Percentiles rank a stretch among this genome's conserved stretches.
Conservation (phyloP, 805 yeast genomes). For the Nakazawaea wickerhamii region DNA sequence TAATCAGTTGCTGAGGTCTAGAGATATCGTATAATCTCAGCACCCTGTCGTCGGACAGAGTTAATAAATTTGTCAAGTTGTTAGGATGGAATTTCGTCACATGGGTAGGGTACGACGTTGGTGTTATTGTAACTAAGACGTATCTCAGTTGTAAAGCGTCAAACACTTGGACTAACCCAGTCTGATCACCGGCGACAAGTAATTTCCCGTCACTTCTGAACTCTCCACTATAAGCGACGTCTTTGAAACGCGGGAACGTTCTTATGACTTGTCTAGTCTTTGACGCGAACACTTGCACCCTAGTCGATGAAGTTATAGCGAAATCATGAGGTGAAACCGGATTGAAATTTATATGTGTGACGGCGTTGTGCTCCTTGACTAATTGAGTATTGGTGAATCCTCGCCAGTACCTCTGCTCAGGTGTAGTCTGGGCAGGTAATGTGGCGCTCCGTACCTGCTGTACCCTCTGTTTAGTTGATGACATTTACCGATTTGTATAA, state of each 20-base stretch:
- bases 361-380: conserved; percentile 90
- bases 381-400: conserved; percentile 79
- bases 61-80: conserved; percentile 64
- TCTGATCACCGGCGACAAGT: conserved; percentile 90
- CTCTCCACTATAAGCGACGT: conserved; percentile 87
- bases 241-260: conserved; percentile 84
- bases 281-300: conserved; percentile 91
- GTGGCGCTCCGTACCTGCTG: conserved; percentile 65
- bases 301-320: conserved; percentile 86
- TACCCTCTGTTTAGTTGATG: conserved; percentile 63
- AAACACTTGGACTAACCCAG: conserved; percentile 87
- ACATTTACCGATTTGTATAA: conserved; percentile 42
- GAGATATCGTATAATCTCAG: conserved; percentile 87
- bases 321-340: conserved; percentile 85
- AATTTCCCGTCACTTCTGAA: conserved; percentile 88
- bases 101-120: conserved; percentile 84
- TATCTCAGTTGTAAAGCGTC: conserved; percentile 80
- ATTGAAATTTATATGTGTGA: conserved; percentile 81
- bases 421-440: conserved; percentile 78
- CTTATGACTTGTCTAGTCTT: conserved; percentile 87
- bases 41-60: conserved; percentile 88
- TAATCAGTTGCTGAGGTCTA: conserved; percentile 66
- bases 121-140: conserved; percentile 71
- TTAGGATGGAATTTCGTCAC: conserved; percentile 89
- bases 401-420: conserved; percentile 93